Percentiles rank a stretch among this genome's conserved stretches.
phyloP scores from a whole-genome alignment of 306 rosid species.

The Vigna angularis region DNA sequence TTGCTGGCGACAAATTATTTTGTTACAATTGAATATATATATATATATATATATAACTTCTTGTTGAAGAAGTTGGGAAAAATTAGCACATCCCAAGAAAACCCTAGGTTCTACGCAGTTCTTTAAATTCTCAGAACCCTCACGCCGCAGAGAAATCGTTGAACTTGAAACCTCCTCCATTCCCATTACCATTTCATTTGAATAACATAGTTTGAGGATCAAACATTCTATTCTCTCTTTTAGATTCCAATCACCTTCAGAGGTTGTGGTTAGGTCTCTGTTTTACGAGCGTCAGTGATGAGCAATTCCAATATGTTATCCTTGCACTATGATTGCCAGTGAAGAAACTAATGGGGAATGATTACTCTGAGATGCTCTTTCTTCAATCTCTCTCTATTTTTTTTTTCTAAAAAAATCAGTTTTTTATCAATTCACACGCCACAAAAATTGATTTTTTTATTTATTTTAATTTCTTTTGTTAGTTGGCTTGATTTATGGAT shows the following conservation, averaged over 20 bases:
- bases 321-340: conserved; percentile 80
- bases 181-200: not conserved
- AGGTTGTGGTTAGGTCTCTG: not conserved
- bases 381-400: not conserved
- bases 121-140: conserved; percentile 21
- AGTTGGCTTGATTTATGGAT: conserved; percentile 39
- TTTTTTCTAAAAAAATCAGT: not conserved
- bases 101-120: conserved; percentile 25
- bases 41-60: no score
- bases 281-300: conserved; percentile 51
- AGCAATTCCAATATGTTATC: conserved; percentile 51
- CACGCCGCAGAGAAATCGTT: not conserved
- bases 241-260: not conserved
- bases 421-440: no score
- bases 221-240: not conserved
- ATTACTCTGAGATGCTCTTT: conserved; percentile 66
- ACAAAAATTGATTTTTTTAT: not conserved
- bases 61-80: not conserved
- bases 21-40: no score
- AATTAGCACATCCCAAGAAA: not conserved
- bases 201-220: not conserved
- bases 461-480: not conserved
- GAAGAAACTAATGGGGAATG: conserved; percentile 78
- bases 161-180: not conserved
- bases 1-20: no score